phyloP scores from a whole-genome alignment of 148 eudicot genomes.

The Euryodendron excelsum region DNA sequence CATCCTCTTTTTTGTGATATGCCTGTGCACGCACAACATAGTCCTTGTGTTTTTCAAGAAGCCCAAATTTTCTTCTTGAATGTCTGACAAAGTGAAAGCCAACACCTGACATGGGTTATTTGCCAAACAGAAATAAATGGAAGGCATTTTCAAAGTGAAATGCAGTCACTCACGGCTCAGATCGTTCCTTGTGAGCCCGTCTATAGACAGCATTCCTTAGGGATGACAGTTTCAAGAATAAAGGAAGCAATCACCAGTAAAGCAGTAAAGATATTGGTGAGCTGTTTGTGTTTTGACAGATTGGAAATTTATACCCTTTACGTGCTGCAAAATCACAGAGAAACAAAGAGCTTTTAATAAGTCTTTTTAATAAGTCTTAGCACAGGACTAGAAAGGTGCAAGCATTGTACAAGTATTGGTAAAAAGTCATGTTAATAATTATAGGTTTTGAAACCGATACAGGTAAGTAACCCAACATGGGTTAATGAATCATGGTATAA shows the following conservation, averaged over 20 bases:
- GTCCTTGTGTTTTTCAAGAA: constrained; percentile 88
- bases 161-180: constrained; percentile 72
- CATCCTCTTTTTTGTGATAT: constrained; percentile 75
- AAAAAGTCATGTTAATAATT: background rate
- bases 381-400: background rate
- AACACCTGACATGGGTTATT: constrained; percentile 1
- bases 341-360: background rate
- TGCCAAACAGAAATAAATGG: background rate
- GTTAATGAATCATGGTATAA: background rate
- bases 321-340: constrained; percentile 2
- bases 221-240: constrained; percentile 59
- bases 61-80: no score
- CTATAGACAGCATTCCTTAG: constrained; percentile 64
- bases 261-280: constrained; percentile 4
- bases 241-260: background rate
- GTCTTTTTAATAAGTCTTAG: no score
- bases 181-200: constrained; percentile 75
- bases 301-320: background rate
- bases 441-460: background rate
- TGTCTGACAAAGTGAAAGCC: constrained; percentile 28
- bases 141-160: background rate
- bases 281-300: background rate
- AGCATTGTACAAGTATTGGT: background rate
- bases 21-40: constrained; percentile 72
- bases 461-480: background rate